Base-by-base conservation (phyloP, 2,329 filamentous ascomycete genomes). In the Thermothelomyces thermophilus region DNA sequence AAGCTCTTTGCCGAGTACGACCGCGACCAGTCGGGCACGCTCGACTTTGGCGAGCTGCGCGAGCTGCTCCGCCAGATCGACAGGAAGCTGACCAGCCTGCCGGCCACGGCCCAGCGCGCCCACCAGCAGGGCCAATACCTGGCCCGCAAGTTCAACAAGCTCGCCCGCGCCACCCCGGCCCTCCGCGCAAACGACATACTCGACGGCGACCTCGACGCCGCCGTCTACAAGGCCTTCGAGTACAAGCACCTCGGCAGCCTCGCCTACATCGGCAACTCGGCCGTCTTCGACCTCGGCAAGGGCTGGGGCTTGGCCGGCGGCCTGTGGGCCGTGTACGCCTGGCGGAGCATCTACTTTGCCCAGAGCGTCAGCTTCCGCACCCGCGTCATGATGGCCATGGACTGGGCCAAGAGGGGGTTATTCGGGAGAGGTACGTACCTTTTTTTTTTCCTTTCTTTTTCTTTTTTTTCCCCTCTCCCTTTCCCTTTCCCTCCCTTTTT, bases 91-190 rank as follows among this genome's bases (percentile, higher is more conserved):
- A 98, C 93, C 1, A 94, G 87, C 24, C 76, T 98, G 2, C 93
- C 93, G 0, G 93, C 94, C 2, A 98, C 93, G 0, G 93, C 94
- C 1, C 93, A 98, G 69, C 86, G 93, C 54, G 93, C 93, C 13
- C 89, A 98, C 64, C 93, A 98, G 68, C 93, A 98, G 69, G 93
- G 93, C 24, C 76, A 86, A 56, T 98, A 98, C 66, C 82, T 98
- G 0, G 93, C 86, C 4, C 82, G 86, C 53, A 98, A 98, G 69
- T 85, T 98, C 71, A 96, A 94, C 72, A 91, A 90, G 69, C 78
- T 97, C 59, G 84, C 91, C 0, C 82, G 85, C 30, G 79, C 86
- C 1, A 78, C 86, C 0, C 84, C 87, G 0, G 90, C 87, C 1
- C 73, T 97, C 64, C 71, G 69, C 39, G 77, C 83, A 45, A 97